Evolutionary conservation across 371 early-diverging fungal genomes (phyloP).

Genomic region (Rhizopus delemar): DNA sequence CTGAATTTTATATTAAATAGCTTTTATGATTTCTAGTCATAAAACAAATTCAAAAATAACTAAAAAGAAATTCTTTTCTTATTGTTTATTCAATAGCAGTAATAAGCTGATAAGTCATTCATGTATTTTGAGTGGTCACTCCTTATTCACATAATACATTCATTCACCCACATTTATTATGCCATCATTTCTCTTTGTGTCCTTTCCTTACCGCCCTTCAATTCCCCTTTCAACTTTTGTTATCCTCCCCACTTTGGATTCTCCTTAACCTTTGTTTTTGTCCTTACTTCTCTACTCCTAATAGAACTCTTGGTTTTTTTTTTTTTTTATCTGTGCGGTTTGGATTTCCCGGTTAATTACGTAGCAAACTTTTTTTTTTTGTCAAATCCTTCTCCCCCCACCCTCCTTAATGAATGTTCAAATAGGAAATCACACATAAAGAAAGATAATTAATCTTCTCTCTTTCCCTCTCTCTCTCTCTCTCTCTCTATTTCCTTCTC

Average conservation of each 20-base stretch:
- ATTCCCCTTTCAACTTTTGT: neutral
- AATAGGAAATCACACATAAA: neutral
- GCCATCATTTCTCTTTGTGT: neutral
- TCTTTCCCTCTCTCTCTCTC: conserved; percentile 2
- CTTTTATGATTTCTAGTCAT: no score
- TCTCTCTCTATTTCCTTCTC: conserved; percentile 6
- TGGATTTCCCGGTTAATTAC: neutral
- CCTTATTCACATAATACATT: neutral
- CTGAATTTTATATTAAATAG: no score
- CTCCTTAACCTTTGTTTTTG: conserved; percentile 11
- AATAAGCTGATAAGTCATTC: neutral
- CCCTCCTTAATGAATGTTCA: conserved; percentile 9
- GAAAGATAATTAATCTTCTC: conserved; percentile 5
- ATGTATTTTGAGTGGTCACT: neutral
- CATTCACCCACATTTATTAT: neutral
- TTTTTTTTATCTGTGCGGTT: conserved; percentile 8
- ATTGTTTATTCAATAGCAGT: neutral
- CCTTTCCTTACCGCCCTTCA: neutral
- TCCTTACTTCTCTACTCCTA: conserved; percentile 6
- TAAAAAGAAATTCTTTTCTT: no score
- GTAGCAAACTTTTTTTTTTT: neutral
- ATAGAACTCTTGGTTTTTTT: neutral
- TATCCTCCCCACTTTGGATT: conserved; percentile 2
- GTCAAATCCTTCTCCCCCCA: neutral
- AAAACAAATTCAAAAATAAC: no score